Percentiles rank a stretch among this genome's conserved stretches.
These are phyloP conservation scores for Sugiyamaella castrensis DNA, from an alignment of 1,139 yeast species.

Conservation along the genomic window DNA sequence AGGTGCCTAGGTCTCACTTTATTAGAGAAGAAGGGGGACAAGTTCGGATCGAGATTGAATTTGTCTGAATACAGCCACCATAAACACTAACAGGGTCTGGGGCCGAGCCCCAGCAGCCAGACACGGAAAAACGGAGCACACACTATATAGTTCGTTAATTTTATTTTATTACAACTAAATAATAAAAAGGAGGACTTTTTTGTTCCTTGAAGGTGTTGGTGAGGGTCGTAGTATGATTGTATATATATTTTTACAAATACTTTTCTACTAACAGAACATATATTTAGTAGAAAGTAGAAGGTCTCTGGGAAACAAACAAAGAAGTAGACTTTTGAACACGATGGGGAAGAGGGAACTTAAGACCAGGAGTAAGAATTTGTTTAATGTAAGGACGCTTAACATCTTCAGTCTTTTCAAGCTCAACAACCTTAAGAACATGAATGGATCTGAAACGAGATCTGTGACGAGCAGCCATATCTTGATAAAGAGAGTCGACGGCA, in stretches of 20 bases:
- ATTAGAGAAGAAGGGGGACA: no score
- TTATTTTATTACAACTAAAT: slow-evolving; percentile 13
- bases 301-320: slow-evolving; percentile 89
- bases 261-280: slow-evolving; percentile 5
- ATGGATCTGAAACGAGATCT: slow-evolving; percentile 99
- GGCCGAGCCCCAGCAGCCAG: no score
- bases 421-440: slow-evolving; percentile 95
- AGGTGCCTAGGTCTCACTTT: no score
- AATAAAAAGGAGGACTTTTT: slow-evolving; percentile 5
- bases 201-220: not conserved
- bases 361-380: slow-evolving; percentile 94
- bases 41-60: no score
- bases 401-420: slow-evolving; percentile 94
- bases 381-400: slow-evolving; percentile 99
- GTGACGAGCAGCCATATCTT: slow-evolving; percentile 99
- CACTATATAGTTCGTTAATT: no score
- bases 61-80: no score
- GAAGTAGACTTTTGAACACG: slow-evolving; percentile 90
- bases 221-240: not conserved
- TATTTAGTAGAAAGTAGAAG: slow-evolving; percentile 89
- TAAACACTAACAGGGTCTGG: no score
- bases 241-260: slow-evolving; percentile 5
- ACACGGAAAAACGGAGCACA: no score
- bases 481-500: slow-evolving; percentile 98
- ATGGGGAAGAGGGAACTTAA: slow-evolving; percentile 99